These are phyloP conservation scores for Pichia eremophila DNA, from an alignment of 805 yeast species.

Conservation along the genomic window DNA sequence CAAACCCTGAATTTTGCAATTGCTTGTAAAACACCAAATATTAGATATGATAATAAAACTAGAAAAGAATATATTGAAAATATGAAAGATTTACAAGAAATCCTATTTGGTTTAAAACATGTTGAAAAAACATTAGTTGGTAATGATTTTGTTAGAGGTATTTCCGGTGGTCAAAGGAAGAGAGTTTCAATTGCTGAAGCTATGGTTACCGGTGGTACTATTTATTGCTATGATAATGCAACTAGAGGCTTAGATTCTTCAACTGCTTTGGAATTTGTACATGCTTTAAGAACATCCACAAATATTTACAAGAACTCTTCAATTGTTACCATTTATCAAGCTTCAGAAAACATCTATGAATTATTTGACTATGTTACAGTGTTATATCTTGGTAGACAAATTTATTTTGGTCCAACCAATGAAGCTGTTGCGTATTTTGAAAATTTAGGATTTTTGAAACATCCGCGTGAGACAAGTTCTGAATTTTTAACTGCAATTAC, in stretches of 20 bases:
- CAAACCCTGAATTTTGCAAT: conserved; percentile 48
- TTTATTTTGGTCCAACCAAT: conserved; percentile 46
- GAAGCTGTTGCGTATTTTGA: conserved; percentile 47
- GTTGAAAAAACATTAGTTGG: conserved; percentile 58
- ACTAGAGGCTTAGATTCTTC: conserved; percentile 66
- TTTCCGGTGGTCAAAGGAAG: conserved; percentile 67
- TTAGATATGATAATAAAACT: conserved; percentile 31
- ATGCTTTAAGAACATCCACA: conserved; percentile 51
- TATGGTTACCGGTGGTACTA: conserved; percentile 40
- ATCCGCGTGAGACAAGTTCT: conserved; percentile 57
- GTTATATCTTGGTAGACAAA: conserved; percentile 51
- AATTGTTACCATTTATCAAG: conserved; percentile 58
- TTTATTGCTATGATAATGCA: conserved; percentile 61
- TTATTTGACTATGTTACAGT: conserved; percentile 54
- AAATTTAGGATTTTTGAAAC: conserved; percentile 54
- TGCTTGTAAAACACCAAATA: conserved; percentile 45
- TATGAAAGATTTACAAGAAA: conserved; percentile 38
- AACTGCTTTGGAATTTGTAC: conserved; percentile 57
- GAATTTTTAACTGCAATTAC: conserved; percentile 61
- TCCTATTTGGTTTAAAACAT: conserved; percentile 49
- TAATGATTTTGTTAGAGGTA: conserved; percentile 58
- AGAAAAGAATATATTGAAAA: conserved; percentile 32
- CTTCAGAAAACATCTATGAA: conserved; percentile 54
- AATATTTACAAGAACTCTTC: conserved; percentile 48
- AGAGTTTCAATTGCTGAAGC: conserved; percentile 65